Evolutionary conservation across 2,329 filamentous ascomycete species (phyloP).

Genomic region (Tolypocladium tropicale): DNA sequence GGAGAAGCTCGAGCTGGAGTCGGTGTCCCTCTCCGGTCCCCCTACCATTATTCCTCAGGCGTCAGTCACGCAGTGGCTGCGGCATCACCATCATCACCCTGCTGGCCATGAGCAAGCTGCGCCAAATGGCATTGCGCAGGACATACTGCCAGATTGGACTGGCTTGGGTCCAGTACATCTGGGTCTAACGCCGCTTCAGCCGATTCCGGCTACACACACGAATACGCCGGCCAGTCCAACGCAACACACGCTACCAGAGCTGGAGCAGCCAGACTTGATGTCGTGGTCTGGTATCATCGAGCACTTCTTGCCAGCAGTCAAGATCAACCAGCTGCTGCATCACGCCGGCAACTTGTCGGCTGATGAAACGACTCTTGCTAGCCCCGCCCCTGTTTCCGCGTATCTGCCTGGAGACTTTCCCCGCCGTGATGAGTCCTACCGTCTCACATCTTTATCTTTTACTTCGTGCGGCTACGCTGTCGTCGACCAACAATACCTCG

Average conservation of each 20-base stretch:
- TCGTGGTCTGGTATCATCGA: slow-evolving; percentile 33
- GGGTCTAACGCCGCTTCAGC: neutral
- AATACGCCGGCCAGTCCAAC: neutral
- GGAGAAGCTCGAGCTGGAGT: slow-evolving; percentile 47
- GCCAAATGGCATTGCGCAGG: slow-evolving; percentile 1
- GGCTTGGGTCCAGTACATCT: neutral
- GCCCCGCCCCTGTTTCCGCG: neutral
- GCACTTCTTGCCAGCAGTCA: slow-evolving; percentile 27
- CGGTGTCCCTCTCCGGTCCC: slow-evolving; percentile 51
- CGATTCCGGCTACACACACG: neutral
- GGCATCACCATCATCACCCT: neutral
- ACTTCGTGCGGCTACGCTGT: slow-evolving; percentile 52
- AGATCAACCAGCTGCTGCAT: slow-evolving; percentile 10
- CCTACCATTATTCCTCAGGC: slow-evolving; percentile 16
- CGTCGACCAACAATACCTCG: slow-evolving; percentile 24
- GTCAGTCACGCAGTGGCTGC: slow-evolving; percentile 2
- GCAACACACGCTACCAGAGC: neutral
- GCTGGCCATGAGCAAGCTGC: neutral
- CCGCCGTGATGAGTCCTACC: slow-evolving; percentile 20
- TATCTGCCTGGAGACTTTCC: slow-evolving; percentile 2
- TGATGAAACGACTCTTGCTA: neutral
- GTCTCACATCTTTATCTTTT: slow-evolving; percentile 34
- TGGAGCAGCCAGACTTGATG: slow-evolving; percentile 19
- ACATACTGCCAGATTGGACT: neutral
- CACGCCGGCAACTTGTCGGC: neutral